Conservation (phyloP, 1,139 yeast species). For the Saccharomycopsis hybrid region DNA sequence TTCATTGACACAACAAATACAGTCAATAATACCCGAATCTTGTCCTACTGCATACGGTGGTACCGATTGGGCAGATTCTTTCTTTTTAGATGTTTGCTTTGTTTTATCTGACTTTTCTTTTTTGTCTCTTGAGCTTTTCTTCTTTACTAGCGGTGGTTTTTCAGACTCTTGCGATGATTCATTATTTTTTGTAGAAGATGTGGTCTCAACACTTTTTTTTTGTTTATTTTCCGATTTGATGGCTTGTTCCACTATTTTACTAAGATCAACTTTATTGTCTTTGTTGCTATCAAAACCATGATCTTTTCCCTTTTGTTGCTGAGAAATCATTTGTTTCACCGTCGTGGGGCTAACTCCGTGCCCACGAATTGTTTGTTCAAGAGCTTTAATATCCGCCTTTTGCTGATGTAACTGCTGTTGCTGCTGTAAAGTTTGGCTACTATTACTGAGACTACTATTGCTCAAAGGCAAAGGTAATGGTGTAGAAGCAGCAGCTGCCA, state of each 20-base stretch:
- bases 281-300: no score
- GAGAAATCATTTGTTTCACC: no score
- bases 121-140: slow-evolving; percentile 12
- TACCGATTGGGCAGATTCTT: slow-evolving; percentile 11
- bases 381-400: no score
- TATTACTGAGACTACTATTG: no score
- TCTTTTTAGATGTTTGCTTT: not conserved
- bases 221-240: not conserved
- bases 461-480: slow-evolving; percentile 57
- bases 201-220: not conserved
- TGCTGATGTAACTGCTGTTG: not conserved
- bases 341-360: no score
- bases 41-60: slow-evolving; percentile 57
- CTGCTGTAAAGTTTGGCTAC: not conserved
- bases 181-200: not conserved
- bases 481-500: slow-evolving; percentile 65
- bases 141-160: not conserved
- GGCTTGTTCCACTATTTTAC: no score
- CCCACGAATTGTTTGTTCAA: no score
- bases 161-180: not conserved
- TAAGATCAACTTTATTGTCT: no score
- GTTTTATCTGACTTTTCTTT: not conserved
- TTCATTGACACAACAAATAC: slow-evolving; percentile 82
- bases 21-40: slow-evolving; percentile 80
- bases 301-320: not conserved